Percentiles rank a stretch among this genome's conserved stretches.
Evolutionary conservation across 1,284 basidiomycete genomes (phyloP).

Genomic region (Exobasidium cylindrosporum): DNA sequence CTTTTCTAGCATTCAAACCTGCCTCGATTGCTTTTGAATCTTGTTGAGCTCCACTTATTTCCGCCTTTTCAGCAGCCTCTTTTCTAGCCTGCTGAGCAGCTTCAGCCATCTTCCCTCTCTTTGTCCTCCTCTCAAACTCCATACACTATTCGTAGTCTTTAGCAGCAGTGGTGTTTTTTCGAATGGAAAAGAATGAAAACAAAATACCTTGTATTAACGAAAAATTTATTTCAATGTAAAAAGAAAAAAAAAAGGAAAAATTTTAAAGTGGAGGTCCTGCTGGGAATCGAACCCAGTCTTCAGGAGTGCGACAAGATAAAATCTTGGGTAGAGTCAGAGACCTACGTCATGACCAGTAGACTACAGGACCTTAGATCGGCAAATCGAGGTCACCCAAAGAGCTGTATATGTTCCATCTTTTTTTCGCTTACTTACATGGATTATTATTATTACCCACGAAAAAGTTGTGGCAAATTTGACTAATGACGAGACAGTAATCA

Average conservation of each 20-base stretch:
- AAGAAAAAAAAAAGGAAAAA: not conserved
- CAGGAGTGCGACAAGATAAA: not conserved
- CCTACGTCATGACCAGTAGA: not conserved
- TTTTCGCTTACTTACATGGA: no score
- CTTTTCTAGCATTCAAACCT: not conserved
- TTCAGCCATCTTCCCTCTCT: conserved; percentile 5
- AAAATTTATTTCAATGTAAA: no score
- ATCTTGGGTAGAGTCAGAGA: not conserved
- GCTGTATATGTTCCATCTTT: no score
- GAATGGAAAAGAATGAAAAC: not conserved
- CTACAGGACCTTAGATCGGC: not conserved
- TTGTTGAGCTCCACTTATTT: not conserved
- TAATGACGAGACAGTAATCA: no score
- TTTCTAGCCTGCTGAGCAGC: conserved; percentile 10
- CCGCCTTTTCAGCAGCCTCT: not conserved
- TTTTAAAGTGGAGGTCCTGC: no score
- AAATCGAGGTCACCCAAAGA: no score
- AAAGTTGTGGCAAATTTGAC: no score
- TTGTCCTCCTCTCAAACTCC: conserved; percentile 9
- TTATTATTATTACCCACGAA: no score
- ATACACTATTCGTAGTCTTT: no score
- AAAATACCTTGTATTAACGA: not conserved
- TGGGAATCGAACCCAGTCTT: not conserved
- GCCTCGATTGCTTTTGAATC: not conserved
- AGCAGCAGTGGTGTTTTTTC: no score